These are phyloP conservation scores for Auricularia heimuer DNA, from an alignment of 768 basidiomycete genomes.

Conservation along the genomic window DNA sequence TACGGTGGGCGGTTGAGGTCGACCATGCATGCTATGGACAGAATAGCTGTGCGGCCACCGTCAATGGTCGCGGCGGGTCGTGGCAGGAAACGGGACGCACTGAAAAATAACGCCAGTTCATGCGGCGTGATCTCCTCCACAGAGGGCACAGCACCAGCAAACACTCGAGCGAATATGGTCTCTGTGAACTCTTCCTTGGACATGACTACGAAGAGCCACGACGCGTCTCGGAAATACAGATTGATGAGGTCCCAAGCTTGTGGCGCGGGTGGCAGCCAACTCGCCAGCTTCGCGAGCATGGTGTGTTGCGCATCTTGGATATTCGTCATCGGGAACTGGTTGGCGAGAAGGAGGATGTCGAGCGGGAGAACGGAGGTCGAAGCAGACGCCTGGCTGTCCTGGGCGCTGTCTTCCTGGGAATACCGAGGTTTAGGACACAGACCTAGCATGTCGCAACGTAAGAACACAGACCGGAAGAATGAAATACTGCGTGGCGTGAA, in stretches of 20 bases:
- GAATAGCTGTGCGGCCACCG: conserved; percentile 31
- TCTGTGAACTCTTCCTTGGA: conserved; percentile 19
- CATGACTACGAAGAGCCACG: conserved; percentile 47
- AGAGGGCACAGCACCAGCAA: neutral
- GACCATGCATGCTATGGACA: neutral
- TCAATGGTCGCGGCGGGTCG: conserved; percentile 26
- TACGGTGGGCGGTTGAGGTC: neutral
- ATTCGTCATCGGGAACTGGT: too few species aligned
- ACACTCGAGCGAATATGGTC: neutral
- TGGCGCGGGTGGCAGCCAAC: conserved; percentile 43
- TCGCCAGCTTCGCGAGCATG: neutral
- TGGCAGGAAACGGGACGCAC: neutral
- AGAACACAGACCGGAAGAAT: conserved; percentile 1
- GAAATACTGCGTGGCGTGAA: neutral
- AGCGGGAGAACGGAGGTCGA: neutral
- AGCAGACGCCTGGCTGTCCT: neutral
- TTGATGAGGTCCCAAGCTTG: conserved; percentile 50
- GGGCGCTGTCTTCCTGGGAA: neutral
- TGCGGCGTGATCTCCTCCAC: neutral
- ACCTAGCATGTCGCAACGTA: neutral
- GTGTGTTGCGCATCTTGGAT: too few species aligned
- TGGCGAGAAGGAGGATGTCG: too few species aligned
- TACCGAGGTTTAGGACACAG: neutral
- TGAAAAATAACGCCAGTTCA: neutral
- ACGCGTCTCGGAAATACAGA: conserved; percentile 53